Evolutionary conservation across 306 rosid species (phyloP).

Genomic region (Rosa lucieae): DNA sequence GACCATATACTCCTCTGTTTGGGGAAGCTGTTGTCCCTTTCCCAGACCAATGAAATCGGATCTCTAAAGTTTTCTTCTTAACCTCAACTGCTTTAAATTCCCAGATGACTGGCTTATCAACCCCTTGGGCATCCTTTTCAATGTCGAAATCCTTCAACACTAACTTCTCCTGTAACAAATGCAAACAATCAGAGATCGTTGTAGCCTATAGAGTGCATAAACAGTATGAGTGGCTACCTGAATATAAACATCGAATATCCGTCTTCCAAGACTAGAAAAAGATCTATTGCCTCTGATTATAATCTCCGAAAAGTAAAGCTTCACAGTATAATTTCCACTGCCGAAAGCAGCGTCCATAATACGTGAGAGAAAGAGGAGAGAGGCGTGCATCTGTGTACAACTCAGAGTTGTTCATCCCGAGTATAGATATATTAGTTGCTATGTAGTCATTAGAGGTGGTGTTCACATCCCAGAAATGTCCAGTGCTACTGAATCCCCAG

Average conservation of each 20-base stretch:
- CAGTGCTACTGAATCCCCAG: slow-evolving; percentile 61
- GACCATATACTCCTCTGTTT: not conserved
- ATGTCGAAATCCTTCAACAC: slow-evolving; percentile 47
- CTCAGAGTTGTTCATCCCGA: slow-evolving; percentile 33
- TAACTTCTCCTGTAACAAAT: slow-evolving; percentile 36
- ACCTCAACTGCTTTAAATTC: slow-evolving; percentile 32
- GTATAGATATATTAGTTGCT: slow-evolving; percentile 21
- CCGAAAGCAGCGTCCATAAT: slow-evolving; percentile 57
- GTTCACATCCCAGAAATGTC: slow-evolving; percentile 34
- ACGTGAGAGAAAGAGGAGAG: slow-evolving; percentile 52
- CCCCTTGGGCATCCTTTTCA: slow-evolving; percentile 32
- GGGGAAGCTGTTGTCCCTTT: slow-evolving; percentile 45
- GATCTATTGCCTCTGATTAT: slow-evolving; percentile 43
- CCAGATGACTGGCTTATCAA: slow-evolving; percentile 29
- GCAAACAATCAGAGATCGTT: not conserved
- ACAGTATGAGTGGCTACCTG: slow-evolving; percentile 42
- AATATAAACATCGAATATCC: slow-evolving; percentile 56
- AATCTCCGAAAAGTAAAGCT: slow-evolving; percentile 60
- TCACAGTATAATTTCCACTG: slow-evolving; percentile 49
- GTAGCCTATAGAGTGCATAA: too few relatives aligned
- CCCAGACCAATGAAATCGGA: slow-evolving; percentile 60
- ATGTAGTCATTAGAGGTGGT: slow-evolving; percentile 25
- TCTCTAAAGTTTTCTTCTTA: slow-evolving; percentile 32
- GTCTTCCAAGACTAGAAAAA: slow-evolving; percentile 50
- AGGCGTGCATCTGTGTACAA: slow-evolving; percentile 51